A percentile compares a stretch with the other conserved stretches of the same genome.
phyloP scores from a whole-genome alignment of 768 basidiomycete genomes.

The Solioccasus polychromus region DNA sequence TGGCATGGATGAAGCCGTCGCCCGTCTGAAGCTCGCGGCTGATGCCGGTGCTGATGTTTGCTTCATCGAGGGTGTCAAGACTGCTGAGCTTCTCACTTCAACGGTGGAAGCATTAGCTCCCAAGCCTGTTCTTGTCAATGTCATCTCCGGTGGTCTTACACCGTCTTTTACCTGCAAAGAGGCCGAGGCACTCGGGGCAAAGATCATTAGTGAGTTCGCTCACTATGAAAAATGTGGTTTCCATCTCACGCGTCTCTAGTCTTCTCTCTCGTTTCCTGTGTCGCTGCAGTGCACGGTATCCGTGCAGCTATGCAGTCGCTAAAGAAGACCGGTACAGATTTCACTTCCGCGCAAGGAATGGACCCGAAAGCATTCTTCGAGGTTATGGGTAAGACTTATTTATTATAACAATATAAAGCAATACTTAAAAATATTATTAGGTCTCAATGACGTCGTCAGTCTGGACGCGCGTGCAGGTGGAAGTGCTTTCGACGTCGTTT shows the following conservation, averaged over 20 bases:
- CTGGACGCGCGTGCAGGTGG: slow-evolving; percentile 60
- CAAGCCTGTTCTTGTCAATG: slow-evolving; percentile 77
- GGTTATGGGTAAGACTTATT: slow-evolving; percentile 56
- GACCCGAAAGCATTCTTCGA: slow-evolving; percentile 77
- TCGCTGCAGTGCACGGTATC: slow-evolving; percentile 74
- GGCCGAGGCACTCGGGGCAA: slow-evolving; percentile 68
- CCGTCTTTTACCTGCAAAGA: slow-evolving; percentile 70
- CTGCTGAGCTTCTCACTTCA: slow-evolving; percentile 56
- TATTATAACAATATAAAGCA: neutral
- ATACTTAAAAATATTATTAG: no score
- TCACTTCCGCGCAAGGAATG: slow-evolving; percentile 59
- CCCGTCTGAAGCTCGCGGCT: slow-evolving; percentile 64
- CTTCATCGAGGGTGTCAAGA: slow-evolving; percentile 79
- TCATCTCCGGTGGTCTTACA: slow-evolving; percentile 75
- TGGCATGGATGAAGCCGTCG: slow-evolving; percentile 74
- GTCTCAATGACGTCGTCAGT: slow-evolving; percentile 50
- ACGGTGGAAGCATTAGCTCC: slow-evolving; percentile 69
- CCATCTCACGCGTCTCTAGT: slow-evolving; percentile 37
- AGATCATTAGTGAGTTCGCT: slow-evolving; percentile 64
- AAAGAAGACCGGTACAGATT: slow-evolving; percentile 78
- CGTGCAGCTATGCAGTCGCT: slow-evolving; percentile 74
- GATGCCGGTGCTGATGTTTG: slow-evolving; percentile 77
- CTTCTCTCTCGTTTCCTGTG: slow-evolving; percentile 74
- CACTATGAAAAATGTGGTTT: neutral
- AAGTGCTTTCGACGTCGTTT: slow-evolving; percentile 53